Evolutionary conservation across 805 yeast genomes (phyloP).

Genomic region (Candida cerambycidarum): DNA sequence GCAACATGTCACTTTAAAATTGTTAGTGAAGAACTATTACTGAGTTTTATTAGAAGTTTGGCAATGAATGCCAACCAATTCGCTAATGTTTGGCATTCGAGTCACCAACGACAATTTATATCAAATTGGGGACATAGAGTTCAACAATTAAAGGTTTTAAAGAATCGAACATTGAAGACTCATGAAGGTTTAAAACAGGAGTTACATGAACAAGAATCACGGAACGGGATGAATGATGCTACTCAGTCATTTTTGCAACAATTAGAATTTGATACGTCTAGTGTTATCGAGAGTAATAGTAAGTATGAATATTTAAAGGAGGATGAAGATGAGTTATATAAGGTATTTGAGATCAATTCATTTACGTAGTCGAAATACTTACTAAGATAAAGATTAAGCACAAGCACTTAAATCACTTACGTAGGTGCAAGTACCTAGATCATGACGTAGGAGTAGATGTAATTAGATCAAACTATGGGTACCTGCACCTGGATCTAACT

Average conservation of each 20-base stretch:
- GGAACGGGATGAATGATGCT: slow-evolving; percentile 18
- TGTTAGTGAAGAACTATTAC: slow-evolving; percentile 56
- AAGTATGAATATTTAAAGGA: slow-evolving; percentile 23
- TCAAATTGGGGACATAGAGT: slow-evolving; percentile 71
- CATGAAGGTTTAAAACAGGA: slow-evolving; percentile 28
- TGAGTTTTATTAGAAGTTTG: slow-evolving; percentile 65
- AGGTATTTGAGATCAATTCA: slow-evolving; percentile 28
- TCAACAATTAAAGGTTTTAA: slow-evolving; percentile 47
- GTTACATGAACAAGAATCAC: slow-evolving; percentile 16
- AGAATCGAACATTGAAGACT: slow-evolving; percentile 25
- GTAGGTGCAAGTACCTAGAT: no score
- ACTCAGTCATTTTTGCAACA: slow-evolving; percentile 36
- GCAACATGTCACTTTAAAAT: slow-evolving; percentile 77
- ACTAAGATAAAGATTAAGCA: no score
- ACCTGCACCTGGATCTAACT: no score
- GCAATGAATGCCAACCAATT: slow-evolving; percentile 67
- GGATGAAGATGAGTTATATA: slow-evolving; percentile 22
- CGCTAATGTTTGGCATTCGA: slow-evolving; percentile 72
- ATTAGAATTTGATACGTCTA: slow-evolving; percentile 18
- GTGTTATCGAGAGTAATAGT: slow-evolving; percentile 4
- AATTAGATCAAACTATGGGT: no score
- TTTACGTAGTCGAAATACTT: slow-evolving; percentile 9
- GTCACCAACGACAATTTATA: slow-evolving; percentile 31
- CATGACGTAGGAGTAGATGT: no score
- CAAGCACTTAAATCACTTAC: no score